Evolutionary conservation across 140 eudicot genomes (phyloP).

Genomic region (Erigeron philadelphicus): DNA sequence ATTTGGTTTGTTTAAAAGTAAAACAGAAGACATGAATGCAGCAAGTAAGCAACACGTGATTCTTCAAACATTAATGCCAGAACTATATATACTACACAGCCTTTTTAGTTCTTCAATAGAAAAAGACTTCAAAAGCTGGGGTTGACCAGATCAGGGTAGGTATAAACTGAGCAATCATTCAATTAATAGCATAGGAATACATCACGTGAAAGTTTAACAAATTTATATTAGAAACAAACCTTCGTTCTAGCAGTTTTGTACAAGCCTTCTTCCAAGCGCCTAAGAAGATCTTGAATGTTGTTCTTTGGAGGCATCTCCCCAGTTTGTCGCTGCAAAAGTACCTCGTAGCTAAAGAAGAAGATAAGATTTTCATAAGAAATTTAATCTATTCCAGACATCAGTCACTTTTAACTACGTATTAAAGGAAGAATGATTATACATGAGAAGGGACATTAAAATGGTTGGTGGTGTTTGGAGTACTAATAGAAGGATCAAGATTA

Average conservation of each 20-base stretch:
- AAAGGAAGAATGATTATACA: neutral
- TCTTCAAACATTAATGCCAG: slow-evolving; percentile 1
- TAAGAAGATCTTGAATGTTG: slow-evolving; percentile 50
- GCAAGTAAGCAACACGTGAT: slow-evolving; percentile 19
- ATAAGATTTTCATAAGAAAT: slow-evolving; percentile 17
- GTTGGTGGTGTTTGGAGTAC: neutral
- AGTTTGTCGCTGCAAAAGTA: slow-evolving; percentile 44
- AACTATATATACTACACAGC: too few species aligned
- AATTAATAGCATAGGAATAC: neutral
- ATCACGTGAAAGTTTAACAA: slow-evolving; percentile 3
- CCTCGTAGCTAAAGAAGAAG: slow-evolving; percentile 43
- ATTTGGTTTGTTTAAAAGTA: slow-evolving; percentile 4
- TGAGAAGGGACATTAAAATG: neutral
- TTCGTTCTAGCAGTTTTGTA: slow-evolving; percentile 50
- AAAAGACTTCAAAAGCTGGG: slow-evolving; percentile 4
- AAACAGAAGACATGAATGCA: neutral
- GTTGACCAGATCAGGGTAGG: neutral
- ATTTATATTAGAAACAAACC: slow-evolving; percentile 37
- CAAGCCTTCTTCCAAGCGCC: slow-evolving; percentile 74
- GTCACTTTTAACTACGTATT: neutral
- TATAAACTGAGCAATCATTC: neutral
- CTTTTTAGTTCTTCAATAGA: neutral
- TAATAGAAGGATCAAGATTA: neutral
- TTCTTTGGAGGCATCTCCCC: slow-evolving; percentile 43
- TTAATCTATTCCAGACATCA: slow-evolving; percentile 5